Percentiles rank a stretch among this genome's conserved stretches.
Conservation (phyloP, 768 basidiomycete species). For the Kwoniella europaea region DNA sequence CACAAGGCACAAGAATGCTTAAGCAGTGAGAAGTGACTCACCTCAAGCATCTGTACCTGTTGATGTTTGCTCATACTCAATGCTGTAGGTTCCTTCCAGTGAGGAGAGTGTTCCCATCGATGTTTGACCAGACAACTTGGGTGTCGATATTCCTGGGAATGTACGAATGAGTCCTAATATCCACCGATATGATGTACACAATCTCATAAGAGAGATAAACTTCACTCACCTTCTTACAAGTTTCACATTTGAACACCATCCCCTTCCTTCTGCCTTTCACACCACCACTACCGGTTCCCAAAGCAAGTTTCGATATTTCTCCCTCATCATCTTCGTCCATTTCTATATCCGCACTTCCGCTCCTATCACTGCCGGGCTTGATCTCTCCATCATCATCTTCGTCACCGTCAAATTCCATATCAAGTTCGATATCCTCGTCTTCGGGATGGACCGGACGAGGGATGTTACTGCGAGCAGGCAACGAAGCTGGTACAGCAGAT, state of each 20-base stretch:
- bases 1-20: background rate
- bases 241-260: slow-evolving; percentile 87
- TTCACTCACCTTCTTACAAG: slow-evolving; percentile 79
- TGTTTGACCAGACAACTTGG: slow-evolving; percentile 96
- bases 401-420: slow-evolving; percentile 48
- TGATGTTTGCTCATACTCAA: slow-evolving; percentile 93
- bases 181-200: background rate
- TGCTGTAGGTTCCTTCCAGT: slow-evolving; percentile 92
- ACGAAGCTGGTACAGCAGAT: slow-evolving; percentile 40
- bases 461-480: slow-evolving; percentile 29
- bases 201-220: background rate
- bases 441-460: slow-evolving; percentile 13
- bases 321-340: slow-evolving; percentile 50
- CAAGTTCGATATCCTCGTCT: slow-evolving; percentile 53
- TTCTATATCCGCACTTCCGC: slow-evolving; percentile 43
- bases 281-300: slow-evolving; percentile 56
- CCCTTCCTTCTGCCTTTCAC: slow-evolving; percentile 73
- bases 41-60: slow-evolving; percentile 94
- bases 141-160: slow-evolving; percentile 64
- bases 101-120: slow-evolving; percentile 95
- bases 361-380: slow-evolving; percentile 30
- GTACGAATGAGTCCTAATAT: background rate
- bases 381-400: slow-evolving; percentile 42
- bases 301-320: slow-evolving; percentile 44
- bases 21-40: slow-evolving; percentile 53